These are phyloP conservation scores for Fibroporia radiculosa DNA, from an alignment of 768 basidiomycete genomes.

Conservation along the genomic window DNA sequence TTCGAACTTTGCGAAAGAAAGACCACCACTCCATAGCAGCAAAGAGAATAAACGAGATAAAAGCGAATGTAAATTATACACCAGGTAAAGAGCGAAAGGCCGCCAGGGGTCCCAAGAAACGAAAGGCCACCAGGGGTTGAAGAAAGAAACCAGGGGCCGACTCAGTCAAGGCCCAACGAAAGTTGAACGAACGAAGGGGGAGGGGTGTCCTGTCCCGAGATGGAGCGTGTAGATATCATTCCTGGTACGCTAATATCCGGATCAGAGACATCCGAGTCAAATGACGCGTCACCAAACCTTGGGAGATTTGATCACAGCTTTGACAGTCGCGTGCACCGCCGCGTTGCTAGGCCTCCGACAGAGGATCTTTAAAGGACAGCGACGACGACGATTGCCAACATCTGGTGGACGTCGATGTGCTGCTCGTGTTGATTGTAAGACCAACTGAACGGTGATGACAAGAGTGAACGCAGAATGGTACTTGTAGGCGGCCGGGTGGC, in stretches of 20 bases:
- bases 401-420: no score
- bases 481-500: no score
- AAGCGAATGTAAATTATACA: conserved; percentile 6
- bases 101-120: conserved; percentile 22
- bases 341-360: no score
- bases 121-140: no score
- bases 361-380: no score
- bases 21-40: conserved; percentile 22
- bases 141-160: conserved; percentile 20
- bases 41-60: conserved; percentile 4
- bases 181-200: conserved; percentile 14
- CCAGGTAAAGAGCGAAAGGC: conserved; percentile 12
- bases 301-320: conserved; percentile 10
- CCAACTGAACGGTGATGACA: no score
- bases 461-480: no score
- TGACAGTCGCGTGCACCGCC: conserved; percentile 5
- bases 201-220: background rate
- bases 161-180: conserved; percentile 22
- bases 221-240: no score
- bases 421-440: no score
- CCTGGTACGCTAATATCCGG: no score
- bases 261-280: conserved; percentile 3
- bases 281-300: conserved; percentile 8
- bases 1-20: conserved; percentile 16
- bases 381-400: no score